Conservation (phyloP, 768 basidiomycete genomes). For the Strobilomyces confusus region DNA sequence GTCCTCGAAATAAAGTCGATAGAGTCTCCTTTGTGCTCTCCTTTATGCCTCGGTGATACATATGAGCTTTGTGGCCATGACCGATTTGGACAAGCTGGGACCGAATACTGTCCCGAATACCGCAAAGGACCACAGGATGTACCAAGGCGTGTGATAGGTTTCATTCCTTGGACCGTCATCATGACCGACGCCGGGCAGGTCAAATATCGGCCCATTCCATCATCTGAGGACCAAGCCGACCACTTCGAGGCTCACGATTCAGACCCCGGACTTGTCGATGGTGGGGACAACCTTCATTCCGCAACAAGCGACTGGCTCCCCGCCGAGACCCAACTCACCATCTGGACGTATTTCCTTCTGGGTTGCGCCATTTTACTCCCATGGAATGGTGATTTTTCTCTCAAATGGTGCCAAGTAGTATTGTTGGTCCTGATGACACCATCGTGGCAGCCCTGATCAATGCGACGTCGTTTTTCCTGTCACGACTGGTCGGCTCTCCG, state of each 20-base stretch:
- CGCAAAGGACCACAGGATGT: neutral
- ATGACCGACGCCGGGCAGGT: slow-evolving; percentile 8
- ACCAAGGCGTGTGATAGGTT: neutral
- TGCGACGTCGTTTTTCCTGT: slow-evolving; percentile 76
- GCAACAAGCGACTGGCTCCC: slow-evolving; percentile 23
- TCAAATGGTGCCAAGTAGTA: neutral
- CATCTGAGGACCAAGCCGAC: slow-evolving; percentile 14
- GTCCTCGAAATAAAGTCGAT: slow-evolving; percentile 8
- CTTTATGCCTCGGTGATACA: neutral
- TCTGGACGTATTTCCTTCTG: slow-evolving; percentile 67
- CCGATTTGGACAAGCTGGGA: slow-evolving; percentile 2
- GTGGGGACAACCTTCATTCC: slow-evolving; percentile 8
- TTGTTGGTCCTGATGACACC: neutral
- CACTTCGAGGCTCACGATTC: neutral
- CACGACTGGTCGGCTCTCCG: slow-evolving; percentile 59
- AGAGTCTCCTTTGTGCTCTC: neutral
- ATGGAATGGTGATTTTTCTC: slow-evolving; percentile 73
- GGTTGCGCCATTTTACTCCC: slow-evolving; percentile 79
- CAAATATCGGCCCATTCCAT: slow-evolving; percentile 20
- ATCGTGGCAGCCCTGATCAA: slow-evolving; percentile 80
- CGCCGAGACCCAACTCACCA: slow-evolving; percentile 40
- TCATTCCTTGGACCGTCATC: neutral
- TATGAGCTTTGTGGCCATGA: neutral
- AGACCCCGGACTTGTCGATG: neutral
- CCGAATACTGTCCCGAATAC: neutral